Percentiles rank a stretch among this genome's conserved stretches.
Conservation (phyloP, 2,329 filamentous ascomycete genomes). For the Botrytis elliptica region DNA sequence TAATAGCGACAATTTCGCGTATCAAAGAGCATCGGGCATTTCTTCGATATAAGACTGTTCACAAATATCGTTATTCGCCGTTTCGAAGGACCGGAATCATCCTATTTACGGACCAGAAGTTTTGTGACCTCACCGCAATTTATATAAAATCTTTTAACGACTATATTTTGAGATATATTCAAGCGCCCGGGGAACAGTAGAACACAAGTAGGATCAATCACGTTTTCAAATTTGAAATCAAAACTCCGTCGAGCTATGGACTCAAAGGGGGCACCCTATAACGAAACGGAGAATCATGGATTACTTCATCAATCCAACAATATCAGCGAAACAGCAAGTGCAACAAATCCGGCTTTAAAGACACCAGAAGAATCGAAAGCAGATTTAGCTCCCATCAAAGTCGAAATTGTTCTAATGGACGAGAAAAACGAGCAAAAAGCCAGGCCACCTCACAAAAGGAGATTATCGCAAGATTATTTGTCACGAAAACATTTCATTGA, state of each 20-base stretch:
- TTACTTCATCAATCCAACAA: too few relatives aligned
- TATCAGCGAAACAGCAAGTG: not conserved
- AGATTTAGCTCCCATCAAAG: too few relatives aligned
- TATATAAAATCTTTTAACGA: not conserved
- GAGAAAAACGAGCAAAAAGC: not conserved
- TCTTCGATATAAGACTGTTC: not conserved
- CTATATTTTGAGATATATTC: not conserved
- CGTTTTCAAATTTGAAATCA: not conserved
- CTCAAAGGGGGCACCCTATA: too few relatives aligned
- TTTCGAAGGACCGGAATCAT: not conserved
- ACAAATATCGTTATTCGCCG: not conserved
- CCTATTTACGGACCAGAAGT: not conserved
- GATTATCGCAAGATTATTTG: not conserved
- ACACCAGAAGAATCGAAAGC: not conserved
- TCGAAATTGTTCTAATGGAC: not conserved
- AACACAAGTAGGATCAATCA: not conserved
- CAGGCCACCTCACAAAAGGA: not conserved
- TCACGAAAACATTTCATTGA: not conserved
- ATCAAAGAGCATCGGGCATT: not conserved
- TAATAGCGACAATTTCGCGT: too few relatives aligned
- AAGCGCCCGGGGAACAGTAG: not conserved
- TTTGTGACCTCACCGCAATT: not conserved
- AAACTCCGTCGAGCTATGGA: not conserved
- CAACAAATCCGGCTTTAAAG: not conserved
- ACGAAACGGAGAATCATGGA: not conserved